A percentile compares a stretch with the other conserved stretches of the same genome.
Conservation (phyloP, 768 basidiomycete genomes). For the Trichaptum fuscoviolaceum region DNA sequence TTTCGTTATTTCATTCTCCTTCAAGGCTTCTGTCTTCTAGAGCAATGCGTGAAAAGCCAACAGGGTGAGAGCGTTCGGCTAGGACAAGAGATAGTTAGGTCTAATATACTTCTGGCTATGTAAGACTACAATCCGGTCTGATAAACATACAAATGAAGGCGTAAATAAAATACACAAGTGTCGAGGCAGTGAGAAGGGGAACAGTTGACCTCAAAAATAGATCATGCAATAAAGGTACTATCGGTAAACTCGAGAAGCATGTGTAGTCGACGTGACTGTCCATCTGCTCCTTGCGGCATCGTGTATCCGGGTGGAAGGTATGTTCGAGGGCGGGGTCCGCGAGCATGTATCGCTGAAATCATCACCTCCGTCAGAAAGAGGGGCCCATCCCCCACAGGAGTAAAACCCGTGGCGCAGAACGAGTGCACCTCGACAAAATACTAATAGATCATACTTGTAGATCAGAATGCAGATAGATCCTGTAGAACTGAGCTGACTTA, state of each 20-base stretch:
- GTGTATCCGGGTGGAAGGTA: constrained; percentile 3
- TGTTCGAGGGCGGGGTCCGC: not conserved
- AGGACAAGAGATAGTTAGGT: not conserved
- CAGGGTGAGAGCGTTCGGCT: not conserved
- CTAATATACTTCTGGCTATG: not conserved
- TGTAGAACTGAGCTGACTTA: not conserved
- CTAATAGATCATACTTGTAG: not conserved
- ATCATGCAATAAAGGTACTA: not conserved
- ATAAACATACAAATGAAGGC: not conserved
- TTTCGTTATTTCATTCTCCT: not conserved
- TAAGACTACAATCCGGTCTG: not conserved
- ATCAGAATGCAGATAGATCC: not conserved
- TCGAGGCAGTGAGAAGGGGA: no score
- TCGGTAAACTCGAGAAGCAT: not conserved
- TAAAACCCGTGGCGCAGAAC: not conserved
- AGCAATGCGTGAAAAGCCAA: not conserved
- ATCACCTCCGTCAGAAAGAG: not conserved
- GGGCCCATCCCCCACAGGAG: not conserved
- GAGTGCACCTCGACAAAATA: constrained; percentile 1
- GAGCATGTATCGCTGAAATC: not conserved
- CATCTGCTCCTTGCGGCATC: not conserved
- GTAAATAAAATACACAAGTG: not conserved
- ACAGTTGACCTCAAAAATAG: not conserved
- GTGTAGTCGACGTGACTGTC: not conserved
- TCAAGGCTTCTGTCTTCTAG: not conserved